Conservation (phyloP, 352 stramenopile species). For the Pseudoperonospora humuli region DNA sequence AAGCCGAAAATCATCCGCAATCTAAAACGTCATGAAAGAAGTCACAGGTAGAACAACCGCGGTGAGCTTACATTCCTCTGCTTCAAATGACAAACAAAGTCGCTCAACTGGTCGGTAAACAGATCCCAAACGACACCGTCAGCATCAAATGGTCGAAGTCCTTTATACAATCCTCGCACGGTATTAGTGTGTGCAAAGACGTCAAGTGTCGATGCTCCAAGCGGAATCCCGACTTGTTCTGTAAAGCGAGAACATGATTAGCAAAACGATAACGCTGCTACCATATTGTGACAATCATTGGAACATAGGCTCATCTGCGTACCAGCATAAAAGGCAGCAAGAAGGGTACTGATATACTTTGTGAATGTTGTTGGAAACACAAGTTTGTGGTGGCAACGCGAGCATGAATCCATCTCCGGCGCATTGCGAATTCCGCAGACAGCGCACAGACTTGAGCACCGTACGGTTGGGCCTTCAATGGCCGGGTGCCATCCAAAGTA, state of each 20-base stretch:
- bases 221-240: constrained; percentile 67
- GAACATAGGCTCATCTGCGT: not conserved
- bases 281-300: not conserved
- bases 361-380: constrained; percentile 70
- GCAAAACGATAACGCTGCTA: not conserved
- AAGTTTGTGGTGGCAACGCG: constrained; percentile 46
- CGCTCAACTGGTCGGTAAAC: constrained; percentile 66
- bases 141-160: constrained; percentile 49
- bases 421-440: constrained; percentile 69
- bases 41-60: constrained; percentile 1
- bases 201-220: constrained; percentile 61
- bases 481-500: constrained; percentile 76
- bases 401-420: constrained; percentile 47
- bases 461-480: constrained; percentile 62
- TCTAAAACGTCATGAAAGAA: constrained; percentile 25
- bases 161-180: constrained; percentile 62
- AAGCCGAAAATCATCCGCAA: constrained; percentile 74
- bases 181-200: constrained; percentile 68
- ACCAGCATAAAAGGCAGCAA: constrained; percentile 74
- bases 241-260: constrained; percentile 1
- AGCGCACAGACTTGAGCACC: constrained; percentile 64
- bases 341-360: constrained; percentile 64
- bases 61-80: constrained; percentile 4
- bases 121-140: constrained; percentile 55
- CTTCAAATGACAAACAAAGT: not conserved